Conservation (phyloP, 805 yeast genomes). For the Jamesozyma piceae region DNA sequence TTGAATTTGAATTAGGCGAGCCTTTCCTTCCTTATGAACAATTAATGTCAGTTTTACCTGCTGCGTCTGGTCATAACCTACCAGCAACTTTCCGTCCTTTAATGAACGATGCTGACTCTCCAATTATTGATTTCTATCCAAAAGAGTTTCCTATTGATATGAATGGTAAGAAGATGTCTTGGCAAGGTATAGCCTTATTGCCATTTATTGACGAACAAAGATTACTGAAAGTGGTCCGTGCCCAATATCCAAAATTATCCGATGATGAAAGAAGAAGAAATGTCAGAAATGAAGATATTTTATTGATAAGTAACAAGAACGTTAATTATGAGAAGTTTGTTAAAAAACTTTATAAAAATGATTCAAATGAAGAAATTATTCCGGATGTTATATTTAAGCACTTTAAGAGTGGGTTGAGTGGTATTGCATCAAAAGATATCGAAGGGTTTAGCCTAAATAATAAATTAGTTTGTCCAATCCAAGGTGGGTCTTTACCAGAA, state of each 20-base stretch:
- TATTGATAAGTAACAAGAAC: constrained; percentile 59
- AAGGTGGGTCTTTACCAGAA: constrained; percentile 30
- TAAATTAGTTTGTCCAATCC: constrained; percentile 30
- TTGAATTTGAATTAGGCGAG: constrained; percentile 54
- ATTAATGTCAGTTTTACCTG: constrained; percentile 89
- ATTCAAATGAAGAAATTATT: constrained; percentile 10
- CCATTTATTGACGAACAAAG: constrained; percentile 87
- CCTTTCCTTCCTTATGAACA: constrained; percentile 92
- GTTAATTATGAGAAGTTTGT: constrained; percentile 32
- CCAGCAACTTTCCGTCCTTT: constrained; percentile 74
- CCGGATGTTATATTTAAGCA: constrained; percentile 36
- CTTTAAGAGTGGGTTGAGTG: constrained; percentile 49
- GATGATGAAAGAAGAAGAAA: constrained; percentile 65
- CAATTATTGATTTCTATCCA: constrained; percentile 86
- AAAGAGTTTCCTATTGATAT: constrained; percentile 80
- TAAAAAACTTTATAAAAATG: constrained; percentile 28
- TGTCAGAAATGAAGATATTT: constrained; percentile 56
- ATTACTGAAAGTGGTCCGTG: constrained; percentile 55
- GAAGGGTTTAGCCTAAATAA: constrained; percentile 28
- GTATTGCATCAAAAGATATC: constrained; percentile 36
- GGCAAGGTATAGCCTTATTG: constrained; percentile 88
- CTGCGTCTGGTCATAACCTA: constrained; percentile 78
- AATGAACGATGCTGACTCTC: constrained; percentile 73
- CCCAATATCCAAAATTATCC: constrained; percentile 52
- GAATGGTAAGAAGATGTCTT: constrained; percentile 90